phyloP scores from a whole-genome alignment of 768 basidiomycete genomes.

The Mycena rosella region DNA sequence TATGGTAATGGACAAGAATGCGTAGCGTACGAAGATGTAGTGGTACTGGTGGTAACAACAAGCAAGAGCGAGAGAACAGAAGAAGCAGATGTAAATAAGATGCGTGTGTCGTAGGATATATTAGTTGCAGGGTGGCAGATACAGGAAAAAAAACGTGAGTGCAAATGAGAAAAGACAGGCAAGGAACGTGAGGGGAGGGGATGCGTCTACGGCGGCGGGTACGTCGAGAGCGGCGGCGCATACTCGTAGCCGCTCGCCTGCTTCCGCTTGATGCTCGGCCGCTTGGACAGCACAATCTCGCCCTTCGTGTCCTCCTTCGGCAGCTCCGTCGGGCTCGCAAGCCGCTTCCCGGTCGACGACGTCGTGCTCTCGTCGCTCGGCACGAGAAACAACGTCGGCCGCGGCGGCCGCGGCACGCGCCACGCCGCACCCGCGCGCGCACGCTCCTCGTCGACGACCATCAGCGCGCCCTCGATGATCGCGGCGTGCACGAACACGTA shows the following conservation, averaged over 20 bases:
- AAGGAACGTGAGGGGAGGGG: not conserved
- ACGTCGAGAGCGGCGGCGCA: slow-evolving; percentile 23
- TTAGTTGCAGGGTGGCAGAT: not conserved
- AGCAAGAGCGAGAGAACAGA: not conserved
- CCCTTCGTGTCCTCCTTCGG: slow-evolving; percentile 71
- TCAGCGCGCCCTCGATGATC: slow-evolving; percentile 83
- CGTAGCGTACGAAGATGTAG: not conserved
- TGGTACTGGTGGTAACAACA: slow-evolving; percentile 8
- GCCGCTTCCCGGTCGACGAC: slow-evolving; percentile 69
- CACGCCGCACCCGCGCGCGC: slow-evolving; percentile 43
- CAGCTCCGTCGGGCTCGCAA: slow-evolving; percentile 79
- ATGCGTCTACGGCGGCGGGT: slow-evolving; percentile 22
- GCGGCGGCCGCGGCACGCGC: slow-evolving; percentile 21
- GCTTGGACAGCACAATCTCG: slow-evolving; percentile 68
- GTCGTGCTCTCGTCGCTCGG: slow-evolving; percentile 42
- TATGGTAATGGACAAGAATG: not conserved
- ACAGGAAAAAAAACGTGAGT: not conserved
- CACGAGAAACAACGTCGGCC: slow-evolving; percentile 32
- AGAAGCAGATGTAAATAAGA: not conserved
- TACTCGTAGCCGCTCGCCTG: slow-evolving; percentile 29
- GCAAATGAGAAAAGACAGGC: not conserved
- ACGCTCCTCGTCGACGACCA: slow-evolving; percentile 81
- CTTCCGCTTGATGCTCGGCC: slow-evolving; percentile 74
- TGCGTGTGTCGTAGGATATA: not conserved
- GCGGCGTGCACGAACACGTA: slow-evolving; percentile 95